phyloP scores from a whole-genome alignment of 495 filamentous ascomycete species.

The Sabuloglossum arenarium region DNA sequence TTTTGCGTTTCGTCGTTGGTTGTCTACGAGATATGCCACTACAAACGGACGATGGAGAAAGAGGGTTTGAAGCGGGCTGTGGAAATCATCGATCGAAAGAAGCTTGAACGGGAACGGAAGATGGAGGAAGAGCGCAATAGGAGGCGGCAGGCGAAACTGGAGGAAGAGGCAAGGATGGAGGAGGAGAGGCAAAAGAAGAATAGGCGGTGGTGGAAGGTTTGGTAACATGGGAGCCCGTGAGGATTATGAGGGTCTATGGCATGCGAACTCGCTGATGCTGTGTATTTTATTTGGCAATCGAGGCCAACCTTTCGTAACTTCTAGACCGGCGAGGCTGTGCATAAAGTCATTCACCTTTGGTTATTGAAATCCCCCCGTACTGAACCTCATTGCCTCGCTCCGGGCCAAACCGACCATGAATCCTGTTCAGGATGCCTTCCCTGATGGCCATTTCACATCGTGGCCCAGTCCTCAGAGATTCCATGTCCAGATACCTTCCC shows the following conservation, averaged over 20 bases:
- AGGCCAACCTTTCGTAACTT: too few species aligned
- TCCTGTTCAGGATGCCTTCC: background rate
- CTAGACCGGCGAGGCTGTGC: background rate
- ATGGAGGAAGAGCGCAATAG: constrained; percentile 30
- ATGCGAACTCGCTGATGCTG: too few species aligned
- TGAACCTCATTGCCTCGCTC: background rate
- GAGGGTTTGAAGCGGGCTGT: constrained; percentile 60
- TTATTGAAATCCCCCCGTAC: background rate
- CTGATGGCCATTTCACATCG: too few species aligned
- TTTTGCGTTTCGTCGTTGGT: constrained; percentile 41
- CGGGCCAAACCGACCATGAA: background rate
- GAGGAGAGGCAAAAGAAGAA: constrained; percentile 14
- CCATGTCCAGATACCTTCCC: too few species aligned
- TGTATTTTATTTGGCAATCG: background rate
- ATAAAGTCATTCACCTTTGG: background rate
- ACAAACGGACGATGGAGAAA: constrained; percentile 44
- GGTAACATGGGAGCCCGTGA: constrained; percentile 16
- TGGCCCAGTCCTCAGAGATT: too few species aligned
- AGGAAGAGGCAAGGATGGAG: constrained; percentile 15
- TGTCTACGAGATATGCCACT: constrained; percentile 67
- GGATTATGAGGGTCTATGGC: background rate
- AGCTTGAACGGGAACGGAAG: constrained; percentile 36
- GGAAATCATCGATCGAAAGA: constrained; percentile 56
- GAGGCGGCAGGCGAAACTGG: constrained; percentile 27
- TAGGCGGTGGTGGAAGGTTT: constrained; percentile 28